Percentiles rank a stretch among this genome's conserved stretches.
These are phyloP conservation scores for Globisporangium ultimum DNA, from an alignment of 352 stramenopile genomes.

Conservation along the genomic window DNA sequence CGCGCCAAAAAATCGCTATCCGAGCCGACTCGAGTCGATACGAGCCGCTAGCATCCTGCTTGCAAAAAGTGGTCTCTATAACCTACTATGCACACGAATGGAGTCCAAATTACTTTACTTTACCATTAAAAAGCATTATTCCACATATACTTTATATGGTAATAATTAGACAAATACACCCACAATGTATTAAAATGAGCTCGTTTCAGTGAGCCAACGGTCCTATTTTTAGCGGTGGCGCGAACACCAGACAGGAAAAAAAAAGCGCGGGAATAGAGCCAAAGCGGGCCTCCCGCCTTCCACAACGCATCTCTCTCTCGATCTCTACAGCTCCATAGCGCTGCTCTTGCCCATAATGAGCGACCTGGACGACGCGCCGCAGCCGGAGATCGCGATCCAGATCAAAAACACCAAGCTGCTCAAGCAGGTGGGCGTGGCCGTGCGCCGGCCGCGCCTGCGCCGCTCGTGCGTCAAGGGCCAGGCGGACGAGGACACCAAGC, in stretches of 20 bases:
- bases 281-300: neutral
- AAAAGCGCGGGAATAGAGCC: neutral
- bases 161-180: neutral
- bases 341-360: slow-evolving; percentile 19
- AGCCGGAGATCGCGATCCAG: slow-evolving; percentile 72
- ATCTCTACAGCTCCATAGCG: neutral
- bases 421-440: slow-evolving; percentile 78
- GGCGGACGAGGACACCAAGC: slow-evolving; percentile 74
- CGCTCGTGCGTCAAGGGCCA: slow-evolving; percentile 74
- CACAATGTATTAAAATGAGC: neutral
- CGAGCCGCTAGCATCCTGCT: neutral
- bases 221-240: no score
- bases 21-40: neutral
- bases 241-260: neutral
- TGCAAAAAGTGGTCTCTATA: neutral
- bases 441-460: slow-evolving; percentile 64
- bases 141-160: no score
- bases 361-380: slow-evolving; percentile 37
- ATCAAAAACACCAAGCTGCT: slow-evolving; percentile 79
- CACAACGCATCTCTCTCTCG: neutral
- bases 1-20: neutral
- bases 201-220: no score
- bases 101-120: neutral
- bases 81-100: no score
- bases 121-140: neutral